Conservation (phyloP, 306 rosid species). For the Fagus sylvatica region DNA sequence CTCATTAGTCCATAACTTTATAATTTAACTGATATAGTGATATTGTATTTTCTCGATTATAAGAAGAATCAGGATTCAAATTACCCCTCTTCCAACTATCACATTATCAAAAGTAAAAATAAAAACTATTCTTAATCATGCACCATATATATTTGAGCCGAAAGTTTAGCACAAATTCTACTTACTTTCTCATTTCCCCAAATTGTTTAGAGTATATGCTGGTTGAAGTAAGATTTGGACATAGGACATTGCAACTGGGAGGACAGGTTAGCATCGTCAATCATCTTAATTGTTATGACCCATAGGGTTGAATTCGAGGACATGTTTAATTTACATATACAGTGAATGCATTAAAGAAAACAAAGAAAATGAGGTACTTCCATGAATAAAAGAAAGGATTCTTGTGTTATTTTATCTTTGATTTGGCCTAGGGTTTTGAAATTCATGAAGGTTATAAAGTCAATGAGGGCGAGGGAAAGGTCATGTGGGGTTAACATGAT, state of each 20-base stretch:
- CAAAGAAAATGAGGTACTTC: constrained; percentile 7
- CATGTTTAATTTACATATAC: constrained; percentile 7
- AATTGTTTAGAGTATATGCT: neutral
- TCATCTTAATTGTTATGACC: constrained; percentile 27
- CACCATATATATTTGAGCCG: too few species aligned
- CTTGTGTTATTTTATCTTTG: constrained; percentile 1
- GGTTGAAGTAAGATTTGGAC: constrained; percentile 14
- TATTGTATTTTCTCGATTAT: too few species aligned
- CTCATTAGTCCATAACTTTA: too few species aligned
- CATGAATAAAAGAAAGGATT: neutral
- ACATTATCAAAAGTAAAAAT: too few species aligned
- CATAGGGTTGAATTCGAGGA: constrained; percentile 16
- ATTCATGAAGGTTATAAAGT: constrained; percentile 9
- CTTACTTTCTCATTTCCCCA: neutral
- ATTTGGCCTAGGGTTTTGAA: constrained; percentile 37
- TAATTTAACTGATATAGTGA: too few species aligned
- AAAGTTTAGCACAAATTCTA: too few species aligned
- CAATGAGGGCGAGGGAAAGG: constrained; percentile 26
- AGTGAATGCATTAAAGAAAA: neutral
- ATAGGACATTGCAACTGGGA: constrained; percentile 19
- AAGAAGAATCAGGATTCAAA: too few species aligned
- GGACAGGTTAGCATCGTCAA: constrained; percentile 23
- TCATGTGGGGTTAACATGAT: constrained; percentile 32
- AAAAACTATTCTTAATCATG: too few species aligned
- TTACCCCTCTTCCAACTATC: too few species aligned